phyloP scores from a whole-genome alignment of 2,329 filamentous ascomycete genomes.

The Hypoxylon sp. region DNA sequence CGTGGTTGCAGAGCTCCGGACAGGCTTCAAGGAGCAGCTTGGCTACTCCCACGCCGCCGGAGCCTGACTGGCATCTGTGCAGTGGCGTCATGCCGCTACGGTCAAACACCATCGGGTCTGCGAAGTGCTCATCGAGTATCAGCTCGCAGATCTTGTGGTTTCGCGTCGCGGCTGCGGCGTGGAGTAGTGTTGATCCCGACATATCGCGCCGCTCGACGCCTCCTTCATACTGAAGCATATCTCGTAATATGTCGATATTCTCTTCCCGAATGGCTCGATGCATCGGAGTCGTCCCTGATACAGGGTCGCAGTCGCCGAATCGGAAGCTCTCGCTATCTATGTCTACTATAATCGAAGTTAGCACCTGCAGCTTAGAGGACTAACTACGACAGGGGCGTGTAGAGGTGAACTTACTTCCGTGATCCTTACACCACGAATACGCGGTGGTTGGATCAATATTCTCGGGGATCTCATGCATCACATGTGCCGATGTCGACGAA shows the following conservation, averaged over 20 bases:
- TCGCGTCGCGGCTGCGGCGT: constrained; percentile 44
- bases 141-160: constrained; percentile 41
- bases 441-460: constrained; percentile 21
- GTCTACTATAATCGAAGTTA: constrained; percentile 32
- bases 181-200: constrained; percentile 40
- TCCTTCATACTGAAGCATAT: constrained; percentile 38
- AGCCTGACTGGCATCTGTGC: constrained; percentile 40
- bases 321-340: constrained; percentile 36
- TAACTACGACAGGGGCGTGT: neutral
- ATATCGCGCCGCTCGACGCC: constrained; percentile 37
- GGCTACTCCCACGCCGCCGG: constrained; percentile 39
- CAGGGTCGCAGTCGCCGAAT: constrained; percentile 38
- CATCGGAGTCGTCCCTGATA: constrained; percentile 37
- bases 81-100: constrained; percentile 37
- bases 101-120: constrained; percentile 40
- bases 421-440: constrained; percentile 42
- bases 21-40: constrained; percentile 36
- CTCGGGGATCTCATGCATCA: neutral
- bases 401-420: constrained; percentile 28
- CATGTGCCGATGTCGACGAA: neutral
- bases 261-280: constrained; percentile 38
- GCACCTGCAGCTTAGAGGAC: neutral
- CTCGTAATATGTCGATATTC: constrained; percentile 38
- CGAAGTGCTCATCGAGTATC: constrained; percentile 39
- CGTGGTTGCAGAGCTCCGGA: constrained; percentile 30